Conservation (phyloP, 257 asterid genomes). For the Nicotiana sylvestris region DNA sequence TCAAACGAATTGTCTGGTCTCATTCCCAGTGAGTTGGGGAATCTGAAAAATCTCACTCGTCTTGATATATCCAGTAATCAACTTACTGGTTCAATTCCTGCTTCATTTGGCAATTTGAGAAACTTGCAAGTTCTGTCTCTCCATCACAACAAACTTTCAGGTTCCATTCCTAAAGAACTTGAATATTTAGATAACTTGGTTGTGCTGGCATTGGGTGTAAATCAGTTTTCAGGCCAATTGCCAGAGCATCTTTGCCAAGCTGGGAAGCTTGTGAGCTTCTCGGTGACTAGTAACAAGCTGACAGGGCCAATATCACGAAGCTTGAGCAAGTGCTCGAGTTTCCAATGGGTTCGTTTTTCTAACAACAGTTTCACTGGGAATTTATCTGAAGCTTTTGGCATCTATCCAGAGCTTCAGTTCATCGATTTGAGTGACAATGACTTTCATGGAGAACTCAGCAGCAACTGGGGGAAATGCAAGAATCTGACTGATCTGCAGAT, state of each 20-base stretch:
- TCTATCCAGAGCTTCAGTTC: neutral
- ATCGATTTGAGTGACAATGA: neutral
- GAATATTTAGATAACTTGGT: conserved; percentile 12
- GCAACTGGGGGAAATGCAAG: neutral
- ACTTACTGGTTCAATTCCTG: conserved; percentile 22
- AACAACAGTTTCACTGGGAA: neutral
- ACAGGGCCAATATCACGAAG: conserved; percentile 12
- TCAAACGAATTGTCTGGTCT: too few species aligned
- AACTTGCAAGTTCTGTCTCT: neutral
- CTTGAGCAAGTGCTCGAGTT: conserved; percentile 10
- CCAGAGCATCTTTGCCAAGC: conserved; percentile 11
- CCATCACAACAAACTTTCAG: conserved; percentile 11
- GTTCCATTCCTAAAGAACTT: conserved; percentile 20
- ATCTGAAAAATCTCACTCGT: neutral
- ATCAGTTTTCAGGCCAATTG: conserved; percentile 8
- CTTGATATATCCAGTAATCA: conserved; percentile 6
- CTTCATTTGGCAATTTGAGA: conserved; percentile 7
- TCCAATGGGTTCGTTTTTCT: neutral
- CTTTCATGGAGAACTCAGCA: conserved; percentile 11
- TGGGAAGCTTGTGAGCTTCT: neutral
- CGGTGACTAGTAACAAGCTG: neutral
- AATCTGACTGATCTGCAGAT: neutral
- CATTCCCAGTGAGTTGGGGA: conserved; percentile 12
- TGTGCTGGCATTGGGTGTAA: neutral
- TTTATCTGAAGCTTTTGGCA: neutral